Base-by-base conservation (phyloP, 345 rosid species). In the Erodium maritimum region DNA sequence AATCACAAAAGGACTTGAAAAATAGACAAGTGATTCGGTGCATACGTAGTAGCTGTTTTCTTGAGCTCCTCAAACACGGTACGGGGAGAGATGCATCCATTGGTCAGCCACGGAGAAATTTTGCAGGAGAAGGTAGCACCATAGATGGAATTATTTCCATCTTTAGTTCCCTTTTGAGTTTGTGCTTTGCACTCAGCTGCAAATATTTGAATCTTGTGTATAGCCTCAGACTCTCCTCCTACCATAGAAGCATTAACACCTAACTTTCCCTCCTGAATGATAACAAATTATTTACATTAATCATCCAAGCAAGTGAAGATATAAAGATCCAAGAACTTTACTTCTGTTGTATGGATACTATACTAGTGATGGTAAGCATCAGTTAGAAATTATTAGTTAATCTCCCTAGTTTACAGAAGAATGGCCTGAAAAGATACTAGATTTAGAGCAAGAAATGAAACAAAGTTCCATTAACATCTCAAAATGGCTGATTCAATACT, bases 51-150 rank as follows among this genome's bases (percentile, higher is more conserved):
- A 23, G 82, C 77, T 34, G 93, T 76, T 79, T 81, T 90, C 83
- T 84, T 90, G 17, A 90, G 82, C 77, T 94, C 97, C 57, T 87
- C 88, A 61, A 86, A 87, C 84, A 94, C 79, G 75, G 79, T 73
- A 33, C 99, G 86, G 42, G 99, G 97, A 71, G 99, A 90, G 63
- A 90, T 69, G 76, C 91, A 85, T 61, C 99, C 99, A 75, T 70
- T 74, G 23, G 84, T 82, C 55, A 94, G 78, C 99, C 99, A 94
- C 34, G 99, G 95, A 61, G 96, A 88, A 34, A 94, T 87, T 70
- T 94, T 94, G 82, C 93, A 82, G 33, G 97, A 94, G 61, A 94
- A 90, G 77, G 80, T 90, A 45, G 99, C 95, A 63, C 97, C 96
- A 64, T 79, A 87, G 61, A 94, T 73, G 75, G 37, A 5, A 29